phyloP scores from a whole-genome alignment of 345 rosid genomes.

The Arabidopsis thaliana region DNA sequence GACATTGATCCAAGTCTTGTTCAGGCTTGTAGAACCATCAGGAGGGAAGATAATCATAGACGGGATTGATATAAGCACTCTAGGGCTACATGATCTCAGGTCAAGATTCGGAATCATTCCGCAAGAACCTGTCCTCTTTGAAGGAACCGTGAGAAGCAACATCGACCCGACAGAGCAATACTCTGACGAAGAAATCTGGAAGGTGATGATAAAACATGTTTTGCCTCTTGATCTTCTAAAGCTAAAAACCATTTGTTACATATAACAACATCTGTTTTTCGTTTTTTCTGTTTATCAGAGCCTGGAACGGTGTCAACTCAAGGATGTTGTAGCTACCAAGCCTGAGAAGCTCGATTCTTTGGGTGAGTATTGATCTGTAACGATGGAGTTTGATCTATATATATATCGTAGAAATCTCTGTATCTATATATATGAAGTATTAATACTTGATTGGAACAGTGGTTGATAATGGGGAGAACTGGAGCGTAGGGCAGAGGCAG shows the following conservation, averaged over 20 bases:
- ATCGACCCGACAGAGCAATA: constrained; percentile 80
- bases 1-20: constrained; percentile 85
- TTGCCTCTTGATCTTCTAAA: background rate
- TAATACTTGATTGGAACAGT: constrained; percentile 49
- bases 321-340: constrained; percentile 72
- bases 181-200: constrained; percentile 92
- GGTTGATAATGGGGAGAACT: constrained; percentile 92
- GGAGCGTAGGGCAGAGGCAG: constrained; percentile 99
- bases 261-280: background rate
- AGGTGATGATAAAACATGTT: constrained; percentile 48
- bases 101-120: constrained; percentile 95
- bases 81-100: constrained; percentile 93
- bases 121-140: constrained; percentile 96
- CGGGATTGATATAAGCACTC: constrained; percentile 67
- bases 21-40: constrained; percentile 89
- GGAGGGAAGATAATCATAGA: constrained; percentile 85
- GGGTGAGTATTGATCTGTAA: constrained; percentile 49
- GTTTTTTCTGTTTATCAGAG: constrained; percentile 45
- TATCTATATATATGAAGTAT: too few relatives aligned
- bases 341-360: constrained; percentile 80
- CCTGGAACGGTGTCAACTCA: constrained; percentile 91
- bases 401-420: too few relatives aligned
- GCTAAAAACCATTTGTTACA: background rate
- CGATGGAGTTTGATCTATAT: too few relatives aligned
- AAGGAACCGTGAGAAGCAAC: constrained; percentile 95